A percentile compares a stretch with the other conserved stretches of the same genome.
phyloP scores from a whole-genome alignment of 495 filamentous ascomycete genomes.

The Eremomyces bilateralis region DNA sequence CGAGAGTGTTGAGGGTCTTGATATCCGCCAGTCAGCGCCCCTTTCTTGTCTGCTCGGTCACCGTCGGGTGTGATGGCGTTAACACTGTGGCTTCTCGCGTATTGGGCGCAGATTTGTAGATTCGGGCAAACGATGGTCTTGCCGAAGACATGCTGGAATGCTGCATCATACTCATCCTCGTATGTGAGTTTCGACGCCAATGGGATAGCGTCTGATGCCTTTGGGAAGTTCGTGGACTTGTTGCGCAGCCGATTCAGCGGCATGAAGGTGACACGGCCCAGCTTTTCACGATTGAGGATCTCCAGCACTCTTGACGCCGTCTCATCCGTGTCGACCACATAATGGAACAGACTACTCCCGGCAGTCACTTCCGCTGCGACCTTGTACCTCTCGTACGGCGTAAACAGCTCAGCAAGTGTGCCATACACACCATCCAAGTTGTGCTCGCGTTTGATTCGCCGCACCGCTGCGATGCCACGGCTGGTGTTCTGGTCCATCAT shows the following conservation, averaged over 20 bases:
- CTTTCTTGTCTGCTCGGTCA: slow-evolving; percentile 81
- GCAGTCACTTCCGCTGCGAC: slow-evolving; percentile 84
- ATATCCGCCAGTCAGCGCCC: slow-evolving; percentile 84
- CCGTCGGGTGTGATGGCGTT: slow-evolving; percentile 87
- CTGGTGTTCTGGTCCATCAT: slow-evolving; percentile 80
- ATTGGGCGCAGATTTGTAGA: slow-evolving; percentile 63
- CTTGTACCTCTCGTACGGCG: slow-evolving; percentile 65
- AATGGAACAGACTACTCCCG: slow-evolving; percentile 84
- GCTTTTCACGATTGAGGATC: slow-evolving; percentile 51
- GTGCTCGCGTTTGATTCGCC: slow-evolving; percentile 52
- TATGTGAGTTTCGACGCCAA: slow-evolving; percentile 73
- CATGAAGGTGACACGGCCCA: slow-evolving; percentile 89
- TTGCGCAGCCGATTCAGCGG: slow-evolving; percentile 61
- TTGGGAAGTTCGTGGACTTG: slow-evolving; percentile 50
- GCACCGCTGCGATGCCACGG: slow-evolving; percentile 60
- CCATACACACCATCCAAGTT: slow-evolving; percentile 79
- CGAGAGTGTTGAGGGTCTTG: slow-evolving; percentile 66
- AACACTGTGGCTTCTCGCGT: slow-evolving; percentile 72
- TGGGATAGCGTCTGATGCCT: slow-evolving; percentile 65
- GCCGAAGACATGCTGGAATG: slow-evolving; percentile 85
- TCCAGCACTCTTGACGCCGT: slow-evolving; percentile 68
- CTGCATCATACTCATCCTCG: slow-evolving; percentile 53
- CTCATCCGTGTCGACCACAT: slow-evolving; percentile 81
- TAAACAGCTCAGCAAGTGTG: slow-evolving; percentile 74
- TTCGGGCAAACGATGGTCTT: slow-evolving; percentile 89